Evolutionary conservation across 2,329 filamentous ascomycete species (phyloP), one percentile per base, ranked within the genome.

Genomic region (Ophiostoma novo-ulmi): DNA sequence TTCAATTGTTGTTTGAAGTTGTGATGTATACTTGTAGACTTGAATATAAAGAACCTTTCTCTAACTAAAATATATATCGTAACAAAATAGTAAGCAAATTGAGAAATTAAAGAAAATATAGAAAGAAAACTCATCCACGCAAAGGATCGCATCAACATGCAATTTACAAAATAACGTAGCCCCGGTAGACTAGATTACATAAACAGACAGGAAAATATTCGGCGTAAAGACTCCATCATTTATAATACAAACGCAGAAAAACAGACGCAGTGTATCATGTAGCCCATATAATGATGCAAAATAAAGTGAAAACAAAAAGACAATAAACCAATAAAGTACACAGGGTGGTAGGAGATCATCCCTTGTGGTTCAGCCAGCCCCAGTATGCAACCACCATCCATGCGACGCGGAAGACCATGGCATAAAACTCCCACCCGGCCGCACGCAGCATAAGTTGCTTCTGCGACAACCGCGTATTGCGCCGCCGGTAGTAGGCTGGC

Each of bases 311-410:
- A 22, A 17, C 2, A 41, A 22, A 39, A 58, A 31, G 55, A 48
- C 22, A 63, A 7, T 13, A n/a, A 20, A 7, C n/a, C 14, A 39
- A n/a, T 66, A n/a, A 35, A 20, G n/a, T 58, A 44, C 55, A 36
- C 44, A 36, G 4, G 22, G 31, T 14, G 31, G 31, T 31, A 31
- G 31, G 31, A 44, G 5, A 44, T 70, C 52, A 75, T 7, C 89
- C 89, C 76, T 83, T 84, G 80, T 85, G 87, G 71, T 89, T 82
- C 75, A 94, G 80, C 80, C 88, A 91, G 39, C 82, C 82, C 83
- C 91, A 95, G 78, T 88, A 88, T 17, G 81, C 74, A 64, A 89
- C 78, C 26, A 87, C 87, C 78, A 91, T 85, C 83, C 85, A 87
- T 6, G 82, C 83, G 3, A 93, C 88, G 67, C 85, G 82, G 80